Conservation (phyloP, 2,329 filamentous ascomycete species). For the Diaporthe citriasiana region DNA sequence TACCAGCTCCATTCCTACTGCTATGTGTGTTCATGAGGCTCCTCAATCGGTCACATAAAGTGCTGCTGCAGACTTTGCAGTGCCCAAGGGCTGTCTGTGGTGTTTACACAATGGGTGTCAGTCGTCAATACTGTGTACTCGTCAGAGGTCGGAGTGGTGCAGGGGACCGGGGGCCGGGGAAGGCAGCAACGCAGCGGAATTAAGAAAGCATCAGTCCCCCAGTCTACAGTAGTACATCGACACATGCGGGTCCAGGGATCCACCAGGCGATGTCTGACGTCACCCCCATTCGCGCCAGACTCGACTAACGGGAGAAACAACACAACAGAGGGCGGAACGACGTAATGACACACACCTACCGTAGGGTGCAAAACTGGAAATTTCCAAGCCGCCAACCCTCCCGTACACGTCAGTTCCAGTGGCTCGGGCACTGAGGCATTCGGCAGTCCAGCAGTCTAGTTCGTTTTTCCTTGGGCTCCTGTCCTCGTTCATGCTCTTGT, state of each 20-base stretch:
- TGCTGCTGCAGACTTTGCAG: neutral
- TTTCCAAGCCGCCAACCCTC: slow-evolving; percentile 2
- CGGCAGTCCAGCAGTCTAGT: slow-evolving; percentile 1
- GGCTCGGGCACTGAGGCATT: slow-evolving; percentile 20
- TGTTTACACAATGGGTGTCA: too few species aligned
- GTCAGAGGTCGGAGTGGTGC: neutral
- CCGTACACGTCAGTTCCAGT: slow-evolving; percentile 27
- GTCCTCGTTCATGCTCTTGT: neutral
- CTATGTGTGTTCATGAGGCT: neutral
- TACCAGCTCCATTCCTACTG: neutral
- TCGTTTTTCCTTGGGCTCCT: neutral
- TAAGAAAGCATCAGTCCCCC: neutral
- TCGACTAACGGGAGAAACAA: neutral
- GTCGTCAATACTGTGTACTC: too few species aligned
- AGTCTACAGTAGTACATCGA: neutral
- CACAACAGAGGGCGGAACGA: neutral
- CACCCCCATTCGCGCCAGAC: neutral
- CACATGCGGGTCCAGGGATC: too few species aligned
- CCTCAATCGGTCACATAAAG: too few species aligned
- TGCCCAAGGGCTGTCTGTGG: too few species aligned
- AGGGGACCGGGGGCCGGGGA: slow-evolving; percentile 7
- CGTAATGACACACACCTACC: neutral
- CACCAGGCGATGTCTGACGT: slow-evolving; percentile 23
- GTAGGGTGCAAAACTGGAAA: slow-evolving; percentile 23
- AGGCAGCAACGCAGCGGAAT: slow-evolving; percentile 27